Base-by-base conservation (phyloP, 148 eudicot species). In the Simmondsia chinensis region DNA sequence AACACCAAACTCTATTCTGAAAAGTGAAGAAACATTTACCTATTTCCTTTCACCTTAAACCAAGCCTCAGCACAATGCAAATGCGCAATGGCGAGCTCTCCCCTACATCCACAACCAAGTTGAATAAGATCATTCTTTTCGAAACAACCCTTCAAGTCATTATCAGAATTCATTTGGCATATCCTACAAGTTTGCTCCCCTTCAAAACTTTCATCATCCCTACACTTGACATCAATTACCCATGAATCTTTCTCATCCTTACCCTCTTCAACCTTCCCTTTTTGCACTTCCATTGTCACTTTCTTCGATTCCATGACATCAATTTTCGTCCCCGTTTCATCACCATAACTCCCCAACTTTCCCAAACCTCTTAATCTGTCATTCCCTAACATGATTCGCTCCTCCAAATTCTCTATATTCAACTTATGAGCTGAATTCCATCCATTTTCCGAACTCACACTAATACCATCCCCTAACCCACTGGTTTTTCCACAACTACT, bases 71-170 rank as follows among this genome's bases (percentile, higher is more conserved):
- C 94, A 48, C 94, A 84, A 52, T 59, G 52, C 21, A 57, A 48
- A 70, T 84, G 94, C 1, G 72, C 79, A 50, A 58, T 50, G 3
- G 82, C 75, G 32, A 84, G 82, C 60, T 84, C 94, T 29, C 80
- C 88, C 60, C 66, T 84, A 51, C 94, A 84, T 5, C 71, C 68
- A 50, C 94, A 83, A 22, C 94, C 87, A 50, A 80, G 83, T 43
- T 63, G 42, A 37, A 76, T 61, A 35, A 80, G 55, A 45, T 69
- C 78, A 30, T 38, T 50, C 15, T 22, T 21, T 36, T 23, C 45
- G 7, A 14, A 24, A 34, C 43, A 35, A 19, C 25, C 50, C 43
- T 67, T 56, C 17, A 19, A 52, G 15, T 55, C 61, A 43, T 60
- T 67, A 39, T 77, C 76, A 27, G 68, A 57, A 50, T 32, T 50